These are phyloP conservation scores for Lentinula raphanica DNA, from an alignment of 768 basidiomycete genomes.

Conservation along the genomic window DNA sequence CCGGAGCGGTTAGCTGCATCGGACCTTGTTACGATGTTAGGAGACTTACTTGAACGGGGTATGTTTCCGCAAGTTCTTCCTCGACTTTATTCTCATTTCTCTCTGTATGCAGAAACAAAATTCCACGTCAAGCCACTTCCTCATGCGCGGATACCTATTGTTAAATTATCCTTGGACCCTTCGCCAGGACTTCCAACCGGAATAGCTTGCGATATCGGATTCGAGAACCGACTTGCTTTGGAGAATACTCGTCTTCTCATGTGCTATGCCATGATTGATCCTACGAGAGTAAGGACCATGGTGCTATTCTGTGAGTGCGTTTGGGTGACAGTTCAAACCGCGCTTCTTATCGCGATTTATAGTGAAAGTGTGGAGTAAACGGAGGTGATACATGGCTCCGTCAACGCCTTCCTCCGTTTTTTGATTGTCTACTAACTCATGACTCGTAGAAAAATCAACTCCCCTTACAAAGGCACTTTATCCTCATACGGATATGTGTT, in stretches of 20 bases:
- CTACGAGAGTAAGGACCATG: slow-evolving; percentile 85
- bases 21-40: slow-evolving; percentile 91
- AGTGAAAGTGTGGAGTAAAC: slow-evolving; percentile 99
- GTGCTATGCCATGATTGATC: slow-evolving; percentile 97
- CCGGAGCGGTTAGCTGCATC: slow-evolving; percentile 72
- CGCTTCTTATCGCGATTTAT: slow-evolving; percentile 3
- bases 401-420: background rate
- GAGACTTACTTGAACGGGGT: slow-evolving; percentile 92
- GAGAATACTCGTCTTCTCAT: slow-evolving; percentile 95
- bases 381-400: slow-evolving; percentile 49
- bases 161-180: slow-evolving; percentile 90
- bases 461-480: slow-evolving; percentile 93
- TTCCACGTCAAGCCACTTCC: slow-evolving; percentile 95
- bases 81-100: slow-evolving; percentile 25
- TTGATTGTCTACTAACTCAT: background rate
- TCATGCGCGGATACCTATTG: slow-evolving; percentile 96
- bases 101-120: slow-evolving; percentile 61
- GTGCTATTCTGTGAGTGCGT: slow-evolving; percentile 94
- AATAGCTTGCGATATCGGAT: slow-evolving; percentile 97
- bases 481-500: slow-evolving; percentile 97
- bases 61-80: slow-evolving; percentile 19
- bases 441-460: slow-evolving; percentile 84
- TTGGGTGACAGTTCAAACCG: background rate
- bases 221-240: slow-evolving; percentile 93
- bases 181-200: slow-evolving; percentile 77